phyloP scores from a whole-genome alignment of 2,329 filamentous ascomycete species.

The Diatrype stigma region DNA sequence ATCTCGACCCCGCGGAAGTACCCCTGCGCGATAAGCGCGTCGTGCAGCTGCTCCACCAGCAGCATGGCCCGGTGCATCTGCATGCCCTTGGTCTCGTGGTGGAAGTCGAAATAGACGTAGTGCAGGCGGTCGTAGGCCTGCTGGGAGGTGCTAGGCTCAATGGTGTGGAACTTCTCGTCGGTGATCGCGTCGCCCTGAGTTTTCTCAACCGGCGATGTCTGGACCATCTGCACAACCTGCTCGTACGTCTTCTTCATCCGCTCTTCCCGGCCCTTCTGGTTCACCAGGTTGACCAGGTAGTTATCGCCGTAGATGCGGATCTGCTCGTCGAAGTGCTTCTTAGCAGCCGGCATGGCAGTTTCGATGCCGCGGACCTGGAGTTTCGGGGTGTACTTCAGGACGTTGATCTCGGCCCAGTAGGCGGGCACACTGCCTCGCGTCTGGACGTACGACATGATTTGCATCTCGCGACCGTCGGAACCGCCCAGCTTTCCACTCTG shows the following conservation, averaged over 20 bases:
- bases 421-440: conserved; percentile 94
- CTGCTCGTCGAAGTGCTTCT: conserved; percentile 88
- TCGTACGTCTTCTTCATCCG: conserved; percentile 92
- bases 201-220: conserved; percentile 63
- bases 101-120: conserved; percentile 98
- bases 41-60: conserved; percentile 75
- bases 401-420: conserved; percentile 95
- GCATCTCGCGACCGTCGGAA: conserved; percentile 66
- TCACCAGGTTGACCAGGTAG: conserved; percentile 95
- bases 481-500: conserved; percentile 65
- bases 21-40: conserved; percentile 71
- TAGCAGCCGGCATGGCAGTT: conserved; percentile 71
- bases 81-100: conserved; percentile 93
- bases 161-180: conserved; percentile 74
- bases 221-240: conserved; percentile 73
- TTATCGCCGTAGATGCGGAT: conserved; percentile 93
- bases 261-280: conserved; percentile 88
- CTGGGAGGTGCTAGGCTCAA: conserved; percentile 57
- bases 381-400: conserved; percentile 84
- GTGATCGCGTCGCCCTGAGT: conserved; percentile 62
- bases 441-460: conserved; percentile 92
- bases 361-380: conserved; percentile 85
- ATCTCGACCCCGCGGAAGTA: conserved; percentile 93
- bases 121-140: conserved; percentile 78
- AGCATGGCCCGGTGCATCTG: conserved; percentile 89